phyloP scores from a whole-genome alignment of 2,329 filamentous ascomycete genomes.

The Pseudohalonectria lignicola region DNA sequence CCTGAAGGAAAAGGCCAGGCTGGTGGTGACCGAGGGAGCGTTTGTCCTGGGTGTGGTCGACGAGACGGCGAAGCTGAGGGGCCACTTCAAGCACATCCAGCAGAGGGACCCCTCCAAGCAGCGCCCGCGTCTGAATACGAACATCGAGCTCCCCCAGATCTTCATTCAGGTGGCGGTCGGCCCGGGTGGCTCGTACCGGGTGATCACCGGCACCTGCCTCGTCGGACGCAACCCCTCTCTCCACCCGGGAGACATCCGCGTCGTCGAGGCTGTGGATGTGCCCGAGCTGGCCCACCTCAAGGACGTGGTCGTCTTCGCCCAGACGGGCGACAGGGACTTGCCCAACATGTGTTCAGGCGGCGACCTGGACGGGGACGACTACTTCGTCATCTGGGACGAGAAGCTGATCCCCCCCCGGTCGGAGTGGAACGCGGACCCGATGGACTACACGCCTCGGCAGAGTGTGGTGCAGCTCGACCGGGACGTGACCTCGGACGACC shows the following conservation, averaged over 20 bases:
- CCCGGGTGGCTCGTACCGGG: constrained; percentile 42
- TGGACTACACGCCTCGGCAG: constrained; percentile 58
- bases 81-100: constrained; percentile 42
- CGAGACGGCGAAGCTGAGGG: constrained; percentile 65
- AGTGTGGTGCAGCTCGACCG: constrained; percentile 41
- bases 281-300: constrained; percentile 63
- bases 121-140: constrained; percentile 14
- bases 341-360: constrained; percentile 94
- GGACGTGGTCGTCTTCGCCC: constrained; percentile 78
- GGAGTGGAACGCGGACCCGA: constrained; percentile 60
- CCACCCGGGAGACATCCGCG: constrained; percentile 82
- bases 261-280: constrained; percentile 74
- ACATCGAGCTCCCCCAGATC: constrained; percentile 62
- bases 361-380: constrained; percentile 93
- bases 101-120: constrained; percentile 24
- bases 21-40: constrained; percentile 71
- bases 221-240: constrained; percentile 88
- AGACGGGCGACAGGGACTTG: constrained; percentile 43
- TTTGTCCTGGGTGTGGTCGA: constrained; percentile 85
- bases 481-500: constrained; percentile 59
- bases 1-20: constrained; percentile 85
- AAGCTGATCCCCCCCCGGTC: constrained; percentile 53
- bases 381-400: constrained; percentile 83
- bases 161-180: constrained; percentile 68
- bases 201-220: constrained; percentile 69